A percentile compares a stretch with the other conserved stretches of the same genome.
These are phyloP conservation scores for Elaeis guineensis DNA, from an alignment of 176 grass and related monocot species.

Conservation along the genomic window DNA sequence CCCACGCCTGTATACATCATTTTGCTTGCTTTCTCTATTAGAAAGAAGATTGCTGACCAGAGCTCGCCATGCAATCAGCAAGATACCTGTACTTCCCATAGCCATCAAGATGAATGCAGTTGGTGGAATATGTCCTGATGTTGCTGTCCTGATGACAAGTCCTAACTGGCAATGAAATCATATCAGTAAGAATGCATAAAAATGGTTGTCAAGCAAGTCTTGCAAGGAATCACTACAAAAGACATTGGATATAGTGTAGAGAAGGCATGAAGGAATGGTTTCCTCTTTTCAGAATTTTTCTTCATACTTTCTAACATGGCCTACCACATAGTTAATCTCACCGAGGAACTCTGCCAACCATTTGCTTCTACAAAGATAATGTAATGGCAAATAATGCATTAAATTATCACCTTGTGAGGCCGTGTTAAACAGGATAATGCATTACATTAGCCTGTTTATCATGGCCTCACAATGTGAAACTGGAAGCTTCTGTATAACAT, in stretches of 20 bases:
- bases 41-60: slow-evolving; percentile 61
- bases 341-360: slow-evolving; percentile 58
- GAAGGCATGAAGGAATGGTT: no score
- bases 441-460: no score
- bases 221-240: background rate
- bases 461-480: no score
- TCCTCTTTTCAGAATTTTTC: slow-evolving; percentile 29
- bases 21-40: slow-evolving; percentile 32
- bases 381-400: no score
- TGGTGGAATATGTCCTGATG: slow-evolving; percentile 71
- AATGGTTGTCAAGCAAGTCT: no score
- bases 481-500: no score
- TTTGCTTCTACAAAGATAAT: slow-evolving; percentile 14
- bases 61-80: slow-evolving; percentile 79
- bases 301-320: slow-evolving; percentile 49
- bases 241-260: background rate
- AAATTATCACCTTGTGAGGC: no score
- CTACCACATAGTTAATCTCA: slow-evolving; percentile 13
- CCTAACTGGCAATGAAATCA: slow-evolving; percentile 43
- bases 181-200: background rate
- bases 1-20: slow-evolving; percentile 67
- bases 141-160: slow-evolving; percentile 69
- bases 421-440: no score
- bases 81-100: slow-evolving; percentile 75
- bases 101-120: slow-evolving; percentile 69